Conservation (phyloP, 1,284 basidiomycete genomes). For the Moesziomyces antarcticus region DNA sequence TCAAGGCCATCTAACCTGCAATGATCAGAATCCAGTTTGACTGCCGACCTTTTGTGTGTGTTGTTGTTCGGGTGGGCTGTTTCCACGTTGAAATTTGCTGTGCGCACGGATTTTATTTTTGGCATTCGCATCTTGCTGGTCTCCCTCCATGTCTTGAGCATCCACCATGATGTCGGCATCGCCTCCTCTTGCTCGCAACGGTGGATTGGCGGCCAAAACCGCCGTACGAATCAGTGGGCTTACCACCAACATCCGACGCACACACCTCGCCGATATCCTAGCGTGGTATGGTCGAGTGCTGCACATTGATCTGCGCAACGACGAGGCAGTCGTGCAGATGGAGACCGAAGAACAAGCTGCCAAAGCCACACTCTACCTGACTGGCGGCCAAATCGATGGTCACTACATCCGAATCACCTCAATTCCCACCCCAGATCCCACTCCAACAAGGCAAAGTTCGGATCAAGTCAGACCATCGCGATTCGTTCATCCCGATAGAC, state of each 20-base stretch:
- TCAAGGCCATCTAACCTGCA: slow-evolving; percentile 43
- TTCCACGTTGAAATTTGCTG: too few species aligned
- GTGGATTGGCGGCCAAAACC: slow-evolving; percentile 5
- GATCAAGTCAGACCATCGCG: too few species aligned
- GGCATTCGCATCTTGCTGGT: too few species aligned
- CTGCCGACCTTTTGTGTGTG: too few species aligned
- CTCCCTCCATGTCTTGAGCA: too few species aligned
- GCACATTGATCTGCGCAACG: slow-evolving; percentile 5
- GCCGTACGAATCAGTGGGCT: slow-evolving; percentile 37
- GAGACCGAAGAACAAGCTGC: slow-evolving; percentile 21
- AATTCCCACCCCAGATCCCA: background rate
- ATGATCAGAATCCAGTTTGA: background rate
- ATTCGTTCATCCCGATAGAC: slow-evolving; percentile 18
- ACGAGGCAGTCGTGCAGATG: slow-evolving; percentile 1
- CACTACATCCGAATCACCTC: slow-evolving; percentile 6
- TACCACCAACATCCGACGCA: slow-evolving; percentile 28
- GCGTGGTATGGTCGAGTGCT: slow-evolving; percentile 41
- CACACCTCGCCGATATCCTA: slow-evolving; percentile 51
- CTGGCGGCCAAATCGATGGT: slow-evolving; percentile 57
- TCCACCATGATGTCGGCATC: slow-evolving; percentile 4
- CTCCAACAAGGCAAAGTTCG: too few species aligned
- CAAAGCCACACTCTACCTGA: slow-evolving; percentile 51
- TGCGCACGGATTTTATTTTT: background rate
- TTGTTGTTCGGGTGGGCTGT: too few species aligned
- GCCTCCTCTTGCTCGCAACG: background rate